Conservation (phyloP, 208 protist species). For the Lotmaria passim region DNA sequence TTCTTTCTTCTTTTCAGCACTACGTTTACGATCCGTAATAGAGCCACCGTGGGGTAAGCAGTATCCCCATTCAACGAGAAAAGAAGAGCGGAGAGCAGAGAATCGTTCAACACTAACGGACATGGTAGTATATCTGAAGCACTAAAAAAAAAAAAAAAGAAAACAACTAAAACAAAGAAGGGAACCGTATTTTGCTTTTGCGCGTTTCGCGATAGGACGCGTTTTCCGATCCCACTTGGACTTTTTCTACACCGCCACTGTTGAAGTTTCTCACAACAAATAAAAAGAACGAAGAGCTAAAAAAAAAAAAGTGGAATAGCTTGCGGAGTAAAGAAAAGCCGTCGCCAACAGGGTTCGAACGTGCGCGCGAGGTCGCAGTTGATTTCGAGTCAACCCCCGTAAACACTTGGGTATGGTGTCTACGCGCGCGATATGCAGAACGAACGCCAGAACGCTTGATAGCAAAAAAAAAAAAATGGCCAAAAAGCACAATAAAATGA, state of each 20-base stretch:
- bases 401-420: conserved; percentile 90
- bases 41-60: too few relatives aligned
- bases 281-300: too few relatives aligned
- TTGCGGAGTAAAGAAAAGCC: background rate
- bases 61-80: background rate
- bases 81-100: background rate
- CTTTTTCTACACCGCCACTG: too few relatives aligned
- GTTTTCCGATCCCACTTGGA: too few relatives aligned
- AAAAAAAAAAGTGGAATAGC: conserved; percentile 3
- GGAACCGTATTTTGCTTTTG: too few relatives aligned
- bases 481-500: too few relatives aligned
- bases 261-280: too few relatives aligned
- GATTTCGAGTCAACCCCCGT: conserved; percentile 93
- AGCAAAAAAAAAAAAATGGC: background rate
- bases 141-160: conserved; percentile 1
- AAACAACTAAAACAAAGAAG: too few relatives aligned
- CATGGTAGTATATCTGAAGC: too few relatives aligned
- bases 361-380: conserved; percentile 91
- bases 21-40: too few relatives aligned
- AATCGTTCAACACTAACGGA: background rate
- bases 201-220: too few relatives aligned
- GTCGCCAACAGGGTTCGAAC: conserved; percentile 83
- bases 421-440: background rate
- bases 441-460: background rate
- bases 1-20: too few relatives aligned